Conservation (phyloP, 129 eudicot genomes). For the Escallonia herrerae region DNA sequence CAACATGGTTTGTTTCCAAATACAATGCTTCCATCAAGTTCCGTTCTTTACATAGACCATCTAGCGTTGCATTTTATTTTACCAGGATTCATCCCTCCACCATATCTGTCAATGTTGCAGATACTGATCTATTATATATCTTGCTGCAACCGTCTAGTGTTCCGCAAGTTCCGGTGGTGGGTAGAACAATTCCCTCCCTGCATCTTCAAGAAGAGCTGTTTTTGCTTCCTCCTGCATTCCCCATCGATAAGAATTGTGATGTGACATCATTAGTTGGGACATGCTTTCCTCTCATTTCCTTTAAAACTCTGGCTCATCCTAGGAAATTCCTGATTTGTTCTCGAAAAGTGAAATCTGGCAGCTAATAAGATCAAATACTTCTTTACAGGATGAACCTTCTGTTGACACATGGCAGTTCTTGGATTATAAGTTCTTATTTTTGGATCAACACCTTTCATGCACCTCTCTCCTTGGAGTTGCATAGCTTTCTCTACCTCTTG, state of each 20-base stretch:
- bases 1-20: background rate
- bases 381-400: conserved; percentile 4
- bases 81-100: background rate
- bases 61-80: background rate
- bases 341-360: conserved; percentile 15
- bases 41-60: background rate
- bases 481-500: conserved; percentile 23
- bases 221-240: conserved; percentile 23
- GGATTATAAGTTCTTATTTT: conserved; percentile 15
- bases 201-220: conserved; percentile 6
- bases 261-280: conserved; percentile 1
- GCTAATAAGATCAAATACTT: conserved; percentile 13
- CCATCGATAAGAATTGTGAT: conserved; percentile 6
- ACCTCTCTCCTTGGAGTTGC: conserved; percentile 20
- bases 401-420: conserved; percentile 16
- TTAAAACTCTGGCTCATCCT: conserved; percentile 24
- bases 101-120: background rate
- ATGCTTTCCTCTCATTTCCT: conserved; percentile 21
- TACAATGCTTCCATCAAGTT: background rate
- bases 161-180: background rate
- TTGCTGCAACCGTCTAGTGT: background rate
- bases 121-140: background rate
- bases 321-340: conserved; percentile 18
- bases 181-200: background rate
- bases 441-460: conserved; percentile 7